Percentiles rank a stretch among this genome's conserved stretches.
These are phyloP conservation scores for Ogataea sp. DNA, from an alignment of 805 yeast species.

Conservation along the genomic window DNA sequence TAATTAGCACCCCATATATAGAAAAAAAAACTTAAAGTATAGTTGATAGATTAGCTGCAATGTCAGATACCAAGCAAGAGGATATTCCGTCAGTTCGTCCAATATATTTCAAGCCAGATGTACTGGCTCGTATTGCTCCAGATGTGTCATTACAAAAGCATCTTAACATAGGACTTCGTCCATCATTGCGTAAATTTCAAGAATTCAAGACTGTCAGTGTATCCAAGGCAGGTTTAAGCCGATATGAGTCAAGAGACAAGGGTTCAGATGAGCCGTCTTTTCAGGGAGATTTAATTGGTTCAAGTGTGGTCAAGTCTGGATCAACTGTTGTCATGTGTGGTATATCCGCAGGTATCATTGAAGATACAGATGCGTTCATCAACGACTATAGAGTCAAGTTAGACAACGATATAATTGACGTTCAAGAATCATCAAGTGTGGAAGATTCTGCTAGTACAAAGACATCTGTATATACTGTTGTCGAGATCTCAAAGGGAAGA, in stretches of 20 bases:
- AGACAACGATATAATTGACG: constrained; percentile 27
- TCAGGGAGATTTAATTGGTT: constrained; percentile 41
- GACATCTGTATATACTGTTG: constrained; percentile 58
- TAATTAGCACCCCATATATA: too few species aligned
- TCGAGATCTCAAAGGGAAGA: constrained; percentile 69
- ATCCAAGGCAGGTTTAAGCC: constrained; percentile 28
- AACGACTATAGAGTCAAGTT: constrained; percentile 34
- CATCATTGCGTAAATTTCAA: constrained; percentile 58
- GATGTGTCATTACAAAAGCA: constrained; percentile 77
- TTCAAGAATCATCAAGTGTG: constrained; percentile 14
- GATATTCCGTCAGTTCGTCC: too few species aligned
- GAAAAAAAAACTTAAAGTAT: too few species aligned
- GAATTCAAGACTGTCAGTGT: constrained; percentile 60
- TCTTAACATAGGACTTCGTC: constrained; percentile 66
- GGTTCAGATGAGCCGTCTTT: constrained; percentile 2
- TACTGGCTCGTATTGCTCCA: constrained; percentile 78
- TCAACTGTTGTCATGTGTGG: constrained; percentile 67
- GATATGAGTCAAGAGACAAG: constrained; percentile 19
- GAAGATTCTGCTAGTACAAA: constrained; percentile 19
- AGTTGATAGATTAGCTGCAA: too few species aligned
- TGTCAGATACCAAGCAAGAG: too few species aligned
- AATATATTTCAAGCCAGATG: constrained; percentile 70
- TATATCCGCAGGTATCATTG: constrained; percentile 59
- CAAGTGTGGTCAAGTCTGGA: constrained; percentile 63
- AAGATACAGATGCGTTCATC: constrained; percentile 36